Percentiles rank a stretch among this genome's conserved stretches.
Evolutionary conservation across 495 filamentous ascomycete species (phyloP).

Genomic region (Neurospora sp.): DNA sequence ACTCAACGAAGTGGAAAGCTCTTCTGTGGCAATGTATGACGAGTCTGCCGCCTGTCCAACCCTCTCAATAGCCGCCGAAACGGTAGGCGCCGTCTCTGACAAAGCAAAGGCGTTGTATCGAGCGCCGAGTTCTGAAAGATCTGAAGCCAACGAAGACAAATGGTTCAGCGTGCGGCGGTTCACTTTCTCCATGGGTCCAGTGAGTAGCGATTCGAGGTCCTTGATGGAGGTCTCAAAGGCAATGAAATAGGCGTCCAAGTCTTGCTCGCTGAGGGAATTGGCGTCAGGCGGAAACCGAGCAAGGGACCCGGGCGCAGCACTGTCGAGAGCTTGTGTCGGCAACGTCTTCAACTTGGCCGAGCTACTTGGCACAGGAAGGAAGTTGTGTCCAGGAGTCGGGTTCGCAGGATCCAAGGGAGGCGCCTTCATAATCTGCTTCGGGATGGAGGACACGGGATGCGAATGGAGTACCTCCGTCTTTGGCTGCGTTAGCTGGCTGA

Average conservation of each 20-base stretch:
- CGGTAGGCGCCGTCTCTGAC: slow-evolving; percentile 75
- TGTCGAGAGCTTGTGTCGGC: slow-evolving; percentile 29
- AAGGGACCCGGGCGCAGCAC: slow-evolving; percentile 52
- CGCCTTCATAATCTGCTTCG: slow-evolving; percentile 86
- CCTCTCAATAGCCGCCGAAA: slow-evolving; percentile 89
- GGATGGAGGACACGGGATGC: slow-evolving; percentile 79
- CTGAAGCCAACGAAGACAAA: slow-evolving; percentile 67
- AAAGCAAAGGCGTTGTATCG: slow-evolving; percentile 95
- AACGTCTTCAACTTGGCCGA: slow-evolving; percentile 74
- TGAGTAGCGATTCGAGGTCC: slow-evolving; percentile 76
- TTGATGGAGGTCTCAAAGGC: slow-evolving; percentile 81
- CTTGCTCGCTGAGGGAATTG: slow-evolving; percentile 68
- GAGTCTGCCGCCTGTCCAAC: slow-evolving; percentile 91
- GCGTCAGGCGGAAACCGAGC: slow-evolving; percentile 76
- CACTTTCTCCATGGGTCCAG: slow-evolving; percentile 90
- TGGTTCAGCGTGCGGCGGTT: slow-evolving; percentile 84
- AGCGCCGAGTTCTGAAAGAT: slow-evolving; percentile 85
- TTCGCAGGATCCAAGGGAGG: slow-evolving; percentile 89
- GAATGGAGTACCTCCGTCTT: slow-evolving; percentile 88
- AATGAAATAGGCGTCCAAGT: slow-evolving; percentile 91
- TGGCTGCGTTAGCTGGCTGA: slow-evolving; percentile 21
- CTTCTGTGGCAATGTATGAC: slow-evolving; percentile 91
- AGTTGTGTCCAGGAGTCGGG: slow-evolving; percentile 78
- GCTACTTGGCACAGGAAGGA: slow-evolving; percentile 71
- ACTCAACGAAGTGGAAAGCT: slow-evolving; percentile 70